Conservation (phyloP, 1,284 basidiomycete species). For the Moesziomyces aphidis region DNA sequence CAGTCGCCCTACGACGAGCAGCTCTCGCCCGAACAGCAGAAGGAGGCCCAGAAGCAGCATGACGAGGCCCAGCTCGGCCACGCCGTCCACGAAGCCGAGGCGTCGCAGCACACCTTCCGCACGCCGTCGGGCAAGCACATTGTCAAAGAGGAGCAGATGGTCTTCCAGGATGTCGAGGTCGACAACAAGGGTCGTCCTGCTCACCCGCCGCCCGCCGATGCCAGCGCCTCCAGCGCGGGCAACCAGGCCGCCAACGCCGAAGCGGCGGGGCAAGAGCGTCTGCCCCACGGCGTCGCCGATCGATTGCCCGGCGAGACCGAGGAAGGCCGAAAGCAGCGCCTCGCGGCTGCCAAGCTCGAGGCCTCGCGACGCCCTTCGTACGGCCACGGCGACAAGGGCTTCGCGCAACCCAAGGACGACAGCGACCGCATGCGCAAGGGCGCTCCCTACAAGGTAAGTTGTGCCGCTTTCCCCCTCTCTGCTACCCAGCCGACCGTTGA, state of each 20-base stretch:
- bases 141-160: constrained; percentile 61
- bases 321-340: constrained; percentile 52
- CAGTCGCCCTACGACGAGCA: constrained; percentile 63
- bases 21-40: constrained; percentile 50
- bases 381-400: constrained; percentile 55
- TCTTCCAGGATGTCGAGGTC: constrained; percentile 45
- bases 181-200: constrained; percentile 55
- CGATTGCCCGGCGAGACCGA: constrained; percentile 62
- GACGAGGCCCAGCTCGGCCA: constrained; percentile 52
- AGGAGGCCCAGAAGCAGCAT: constrained; percentile 55
- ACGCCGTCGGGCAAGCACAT: constrained; percentile 62
- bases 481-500: constrained; percentile 8
- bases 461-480: background rate
- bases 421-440: constrained; percentile 59
- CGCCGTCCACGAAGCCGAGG: constrained; percentile 59
- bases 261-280: constrained; percentile 13
- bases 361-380: constrained; percentile 54
- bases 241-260: constrained; percentile 18
- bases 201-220: constrained; percentile 37
- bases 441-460: constrained; percentile 61
- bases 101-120: constrained; percentile 62
- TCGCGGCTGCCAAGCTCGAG: constrained; percentile 55
- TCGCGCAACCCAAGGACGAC: constrained; percentile 59
- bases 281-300: constrained; percentile 50
- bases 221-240: constrained; percentile 7